phyloP scores from a whole-genome alignment of 2,329 filamentous ascomycete genomes.

The Colletotrichum sp. region DNA sequence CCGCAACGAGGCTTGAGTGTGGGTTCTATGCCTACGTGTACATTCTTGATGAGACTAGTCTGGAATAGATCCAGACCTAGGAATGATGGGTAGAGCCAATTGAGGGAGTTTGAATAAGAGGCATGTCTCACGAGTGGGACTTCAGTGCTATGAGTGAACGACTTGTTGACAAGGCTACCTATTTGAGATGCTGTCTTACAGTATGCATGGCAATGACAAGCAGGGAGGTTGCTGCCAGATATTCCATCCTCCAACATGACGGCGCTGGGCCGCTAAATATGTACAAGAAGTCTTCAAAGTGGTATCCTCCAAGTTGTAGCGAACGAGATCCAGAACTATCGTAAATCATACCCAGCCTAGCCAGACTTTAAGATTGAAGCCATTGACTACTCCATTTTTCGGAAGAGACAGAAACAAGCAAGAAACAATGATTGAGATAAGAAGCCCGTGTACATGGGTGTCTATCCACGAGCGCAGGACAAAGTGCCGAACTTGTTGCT shows the following conservation, averaged over 20 bases:
- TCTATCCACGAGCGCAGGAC: neutral
- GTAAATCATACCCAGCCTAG: neutral
- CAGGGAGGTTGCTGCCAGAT: neutral
- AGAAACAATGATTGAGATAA: neutral
- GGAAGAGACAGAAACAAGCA: neutral
- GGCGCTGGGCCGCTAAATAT: neutral
- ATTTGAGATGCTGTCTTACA: neutral
- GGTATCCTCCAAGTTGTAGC: neutral
- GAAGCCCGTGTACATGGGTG: neutral
- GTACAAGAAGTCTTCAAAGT: neutral
- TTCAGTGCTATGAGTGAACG: neutral
- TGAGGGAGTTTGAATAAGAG: neutral
- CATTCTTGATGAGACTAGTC: neutral
- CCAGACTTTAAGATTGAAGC: neutral
- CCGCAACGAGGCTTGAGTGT: neutral
- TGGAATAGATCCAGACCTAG: neutral
- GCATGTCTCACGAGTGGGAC: neutral
- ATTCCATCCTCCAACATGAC: neutral
- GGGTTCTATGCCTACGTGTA: neutral
- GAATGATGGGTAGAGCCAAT: neutral
- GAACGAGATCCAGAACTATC: neutral
- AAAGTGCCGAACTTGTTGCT: conserved; percentile 4
- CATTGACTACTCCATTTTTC: neutral
- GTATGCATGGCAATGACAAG: neutral
- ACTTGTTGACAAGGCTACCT: neutral